These are phyloP conservation scores for Gnetum montanum DNA, from an alignment of 75 land plant genomes.

Conservation along the genomic window DNA sequence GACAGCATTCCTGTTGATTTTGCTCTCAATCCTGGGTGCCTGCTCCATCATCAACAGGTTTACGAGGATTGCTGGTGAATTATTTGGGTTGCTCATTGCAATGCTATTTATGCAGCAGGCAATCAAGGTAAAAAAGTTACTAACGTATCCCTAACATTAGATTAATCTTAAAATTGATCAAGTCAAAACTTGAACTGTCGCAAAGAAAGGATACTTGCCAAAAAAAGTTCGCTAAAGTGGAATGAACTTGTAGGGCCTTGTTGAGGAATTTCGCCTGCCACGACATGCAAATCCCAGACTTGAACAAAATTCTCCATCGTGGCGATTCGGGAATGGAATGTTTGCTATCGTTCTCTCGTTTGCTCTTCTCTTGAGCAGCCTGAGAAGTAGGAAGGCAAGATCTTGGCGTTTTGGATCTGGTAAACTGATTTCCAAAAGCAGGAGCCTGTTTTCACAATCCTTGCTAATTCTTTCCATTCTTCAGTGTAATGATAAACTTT, in stretches of 20 bases:
- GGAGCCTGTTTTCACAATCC: too few species aligned
- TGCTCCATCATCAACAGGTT: constrained; percentile 93
- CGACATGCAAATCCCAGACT: constrained; percentile 25
- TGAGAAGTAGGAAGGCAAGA: constrained; percentile 47
- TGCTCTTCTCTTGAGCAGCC: constrained; percentile 56
- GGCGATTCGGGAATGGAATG: constrained; percentile 72
- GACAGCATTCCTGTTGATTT: constrained; percentile 67
- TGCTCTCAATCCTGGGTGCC: constrained; percentile 77
- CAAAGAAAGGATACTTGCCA: too few species aligned
- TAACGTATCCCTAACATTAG: background rate
- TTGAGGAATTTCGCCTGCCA: constrained; percentile 52
- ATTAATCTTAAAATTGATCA: too few species aligned
- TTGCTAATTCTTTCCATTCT: too few species aligned
- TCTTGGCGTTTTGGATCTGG: constrained; percentile 70
- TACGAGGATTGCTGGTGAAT: constrained; percentile 91
- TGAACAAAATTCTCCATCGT: constrained; percentile 23
- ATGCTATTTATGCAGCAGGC: constrained; percentile 97
- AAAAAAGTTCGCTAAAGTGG: background rate
- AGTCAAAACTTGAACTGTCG: too few species aligned
- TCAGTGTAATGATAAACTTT: too few species aligned
- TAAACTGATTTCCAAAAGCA: too few species aligned
- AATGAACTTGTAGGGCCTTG: too few species aligned
- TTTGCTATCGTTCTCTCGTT: constrained; percentile 64
- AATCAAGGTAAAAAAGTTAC: constrained; percentile 38
- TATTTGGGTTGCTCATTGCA: constrained; percentile 91